These are phyloP conservation scores for Kwoniella shandongensis DNA, from an alignment of 768 basidiomycete species.

Conservation along the genomic window DNA sequence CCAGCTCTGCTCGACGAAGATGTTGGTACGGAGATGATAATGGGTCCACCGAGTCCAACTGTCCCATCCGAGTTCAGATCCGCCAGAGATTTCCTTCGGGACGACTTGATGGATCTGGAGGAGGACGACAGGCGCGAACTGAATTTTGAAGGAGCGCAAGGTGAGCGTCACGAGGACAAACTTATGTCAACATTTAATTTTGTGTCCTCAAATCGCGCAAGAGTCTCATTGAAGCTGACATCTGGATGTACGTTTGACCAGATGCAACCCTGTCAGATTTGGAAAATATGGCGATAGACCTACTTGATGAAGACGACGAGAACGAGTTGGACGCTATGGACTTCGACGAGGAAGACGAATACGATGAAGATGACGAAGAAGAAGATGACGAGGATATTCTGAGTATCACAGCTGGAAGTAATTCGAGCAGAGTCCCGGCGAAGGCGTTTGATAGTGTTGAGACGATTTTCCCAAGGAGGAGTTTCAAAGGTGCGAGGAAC, in stretches of 20 bases:
- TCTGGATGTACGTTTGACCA: background rate
- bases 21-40: too few species aligned
- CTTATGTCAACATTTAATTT: too few species aligned
- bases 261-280: slow-evolving; percentile 13
- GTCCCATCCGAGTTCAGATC: too few species aligned
- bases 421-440: slow-evolving; percentile 11
- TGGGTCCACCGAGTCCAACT: too few species aligned
- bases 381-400: slow-evolving; percentile 46
- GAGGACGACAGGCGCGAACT: background rate
- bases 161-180: too few species aligned
- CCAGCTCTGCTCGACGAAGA: too few species aligned
- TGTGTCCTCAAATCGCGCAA: too few species aligned
- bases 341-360: slow-evolving; percentile 38
- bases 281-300: slow-evolving; percentile 16
- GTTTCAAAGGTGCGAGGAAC: slow-evolving; percentile 72
- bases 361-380: slow-evolving; percentile 50
- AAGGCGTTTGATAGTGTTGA: slow-evolving; percentile 55
- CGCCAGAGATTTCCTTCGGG: background rate
- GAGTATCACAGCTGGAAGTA: slow-evolving; percentile 42
- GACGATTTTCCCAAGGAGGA: slow-evolving; percentile 62
- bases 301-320: slow-evolving; percentile 24
- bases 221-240: too few species aligned
- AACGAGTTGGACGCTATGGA: slow-evolving; percentile 19
- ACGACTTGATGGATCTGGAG: background rate
- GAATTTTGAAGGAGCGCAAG: too few species aligned